Evolutionary conservation across 441 rosid genomes (phyloP).

Genomic region (Eruca vesicaria): DNA sequence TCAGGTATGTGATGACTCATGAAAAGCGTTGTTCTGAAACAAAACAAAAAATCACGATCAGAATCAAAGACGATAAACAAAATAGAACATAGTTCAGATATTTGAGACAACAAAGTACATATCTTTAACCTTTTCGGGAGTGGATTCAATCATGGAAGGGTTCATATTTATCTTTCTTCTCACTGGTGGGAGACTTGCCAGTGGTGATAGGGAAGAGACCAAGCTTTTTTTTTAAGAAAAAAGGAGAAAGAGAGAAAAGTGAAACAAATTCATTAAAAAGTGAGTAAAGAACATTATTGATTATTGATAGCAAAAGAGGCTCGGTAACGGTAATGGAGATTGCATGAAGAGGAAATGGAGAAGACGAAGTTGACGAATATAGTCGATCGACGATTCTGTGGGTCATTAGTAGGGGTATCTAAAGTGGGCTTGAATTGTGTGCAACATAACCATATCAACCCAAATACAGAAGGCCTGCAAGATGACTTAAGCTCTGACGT

Average conservation of each 20-base stretch:
- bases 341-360: not conserved
- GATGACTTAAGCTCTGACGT: too few relatives aligned
- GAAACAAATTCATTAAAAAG: not conserved
- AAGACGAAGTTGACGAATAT: not conserved
- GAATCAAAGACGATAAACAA: slow-evolving; percentile 17
- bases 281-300: not conserved
- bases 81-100: slow-evolving; percentile 28
- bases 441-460: too few relatives aligned
- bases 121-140: not conserved
- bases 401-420: too few relatives aligned
- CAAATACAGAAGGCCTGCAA: too few relatives aligned
- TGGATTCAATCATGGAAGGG: not conserved
- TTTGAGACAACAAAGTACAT: slow-evolving; percentile 15
- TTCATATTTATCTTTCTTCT: too few relatives aligned
- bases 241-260: not conserved
- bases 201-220: too few relatives aligned
- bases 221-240: too few relatives aligned
- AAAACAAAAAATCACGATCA: slow-evolving; percentile 15
- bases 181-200: too few relatives aligned
- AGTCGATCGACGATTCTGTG: too few relatives aligned
- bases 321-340: not conserved
- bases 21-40: slow-evolving; percentile 49
- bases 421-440: too few relatives aligned
- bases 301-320: not conserved
- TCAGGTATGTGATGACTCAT: slow-evolving; percentile 55